A percentile compares a stretch with the other conserved stretches of the same genome.
phyloP scores from a whole-genome alignment of 2,329 filamentous ascomycete species.

The Colletotrichum lini region DNA sequence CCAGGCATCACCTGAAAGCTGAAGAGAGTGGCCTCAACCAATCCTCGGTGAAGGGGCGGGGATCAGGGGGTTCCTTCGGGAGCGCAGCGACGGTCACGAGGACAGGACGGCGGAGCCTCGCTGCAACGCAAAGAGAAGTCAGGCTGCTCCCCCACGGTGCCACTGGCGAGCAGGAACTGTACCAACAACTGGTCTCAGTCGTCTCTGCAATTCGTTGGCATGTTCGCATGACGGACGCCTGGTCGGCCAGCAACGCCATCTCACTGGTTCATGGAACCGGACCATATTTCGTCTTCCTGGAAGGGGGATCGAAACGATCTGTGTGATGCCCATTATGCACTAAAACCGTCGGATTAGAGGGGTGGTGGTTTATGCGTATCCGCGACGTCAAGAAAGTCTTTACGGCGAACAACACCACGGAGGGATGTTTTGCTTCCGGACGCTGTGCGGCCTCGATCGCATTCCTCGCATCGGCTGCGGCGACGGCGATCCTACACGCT shows the following conservation, averaged over 20 bases:
- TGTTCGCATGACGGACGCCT: conserved; percentile 28
- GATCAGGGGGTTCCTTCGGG: conserved; percentile 23
- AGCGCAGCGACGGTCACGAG: conserved; percentile 29
- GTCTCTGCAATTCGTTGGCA: conserved; percentile 29
- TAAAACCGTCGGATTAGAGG: conserved; percentile 6
- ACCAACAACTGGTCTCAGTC: neutral
- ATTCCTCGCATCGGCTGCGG: conserved; percentile 24
- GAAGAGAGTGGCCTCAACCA: conserved; percentile 9
- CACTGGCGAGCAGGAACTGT: neutral
- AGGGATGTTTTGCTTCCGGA: neutral
- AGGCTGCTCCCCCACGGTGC: neutral
- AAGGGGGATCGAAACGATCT: neutral
- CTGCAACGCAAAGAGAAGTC: conserved; percentile 19
- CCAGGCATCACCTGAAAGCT: conserved; percentile 19
- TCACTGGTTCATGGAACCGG: neutral
- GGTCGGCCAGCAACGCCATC: conserved; percentile 14
- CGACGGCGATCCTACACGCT: conserved; percentile 27
- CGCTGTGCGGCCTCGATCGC: neutral
- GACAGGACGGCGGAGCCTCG: conserved; percentile 17
- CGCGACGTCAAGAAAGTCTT: neutral
- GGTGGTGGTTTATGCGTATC: conserved; percentile 11
- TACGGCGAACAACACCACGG: neutral
- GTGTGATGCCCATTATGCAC: conserved; percentile 16
- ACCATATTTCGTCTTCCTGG: neutral
- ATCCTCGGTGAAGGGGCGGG: conserved; percentile 30